Evolutionary conservation across 1,139 yeast species (phyloP).

Genomic region (Candida buenavistaensis): DNA sequence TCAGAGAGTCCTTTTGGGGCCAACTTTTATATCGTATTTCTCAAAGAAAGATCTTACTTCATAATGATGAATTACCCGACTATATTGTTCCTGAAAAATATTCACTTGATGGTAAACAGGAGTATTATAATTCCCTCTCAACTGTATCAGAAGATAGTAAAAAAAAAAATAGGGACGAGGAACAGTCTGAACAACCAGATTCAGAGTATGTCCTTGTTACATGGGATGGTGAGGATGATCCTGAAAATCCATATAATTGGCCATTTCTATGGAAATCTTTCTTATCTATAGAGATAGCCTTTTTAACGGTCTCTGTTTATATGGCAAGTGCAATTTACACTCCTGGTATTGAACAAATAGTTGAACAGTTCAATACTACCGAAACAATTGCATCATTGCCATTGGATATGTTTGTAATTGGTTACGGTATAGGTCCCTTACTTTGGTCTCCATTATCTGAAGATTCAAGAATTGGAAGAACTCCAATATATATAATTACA

Average conservation of each 20-base stretch:
- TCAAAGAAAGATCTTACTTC: slow-evolving; percentile 25
- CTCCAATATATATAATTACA: slow-evolving; percentile 32
- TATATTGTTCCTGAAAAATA: slow-evolving; percentile 37
- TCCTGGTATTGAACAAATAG: slow-evolving; percentile 45
- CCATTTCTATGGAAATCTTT: slow-evolving; percentile 35
- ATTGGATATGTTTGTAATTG: slow-evolving; percentile 36
- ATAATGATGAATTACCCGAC: slow-evolving; percentile 33
- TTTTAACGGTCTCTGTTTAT: slow-evolving; percentile 54
- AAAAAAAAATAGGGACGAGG: too few relatives aligned
- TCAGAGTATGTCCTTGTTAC: slow-evolving; percentile 18
- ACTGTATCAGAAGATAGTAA: background rate
- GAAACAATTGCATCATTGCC: slow-evolving; percentile 32
- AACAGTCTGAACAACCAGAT: too few relatives aligned
- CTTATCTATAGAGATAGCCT: slow-evolving; percentile 38
- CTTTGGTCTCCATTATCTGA: slow-evolving; percentile 39
- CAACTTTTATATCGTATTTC: slow-evolving; percentile 33
- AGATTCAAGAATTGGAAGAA: slow-evolving; percentile 53
- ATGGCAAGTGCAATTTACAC: slow-evolving; percentile 64
- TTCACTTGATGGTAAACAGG: slow-evolving; percentile 4
- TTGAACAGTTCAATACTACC: slow-evolving; percentile 27
- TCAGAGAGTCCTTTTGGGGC: slow-evolving; percentile 38
- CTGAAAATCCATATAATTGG: slow-evolving; percentile 63
- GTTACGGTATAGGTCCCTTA: slow-evolving; percentile 43
- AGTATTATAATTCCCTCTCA: slow-evolving; percentile 3
- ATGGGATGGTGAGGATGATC: slow-evolving; percentile 56